These are phyloP conservation scores for Wallacemonas sp. DNA, from an alignment of 208 protist genomes.

Conservation along the genomic window DNA sequence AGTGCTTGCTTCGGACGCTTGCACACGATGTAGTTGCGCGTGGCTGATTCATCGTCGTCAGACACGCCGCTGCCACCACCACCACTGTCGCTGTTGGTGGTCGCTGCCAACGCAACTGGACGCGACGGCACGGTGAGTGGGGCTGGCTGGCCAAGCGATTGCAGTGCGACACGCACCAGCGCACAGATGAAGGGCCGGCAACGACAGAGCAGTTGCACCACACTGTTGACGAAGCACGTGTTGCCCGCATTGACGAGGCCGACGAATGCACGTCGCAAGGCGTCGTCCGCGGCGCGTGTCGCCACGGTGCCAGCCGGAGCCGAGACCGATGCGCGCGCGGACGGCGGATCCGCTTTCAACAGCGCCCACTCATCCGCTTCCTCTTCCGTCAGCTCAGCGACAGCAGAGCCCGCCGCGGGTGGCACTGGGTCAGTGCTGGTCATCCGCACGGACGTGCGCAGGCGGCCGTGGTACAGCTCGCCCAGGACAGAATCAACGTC, in stretches of 20 bases:
- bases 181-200: conserved; percentile 31
- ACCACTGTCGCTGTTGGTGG: neutral
- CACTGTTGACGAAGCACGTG: conserved; percentile 70
- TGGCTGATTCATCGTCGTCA: no score
- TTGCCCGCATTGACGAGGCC: conserved; percentile 60
- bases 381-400: neutral
- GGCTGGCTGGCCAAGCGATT: neutral
- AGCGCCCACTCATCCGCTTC: neutral
- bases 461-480: conserved; percentile 11
- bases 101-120: no score
- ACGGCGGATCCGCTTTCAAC: conserved; percentile 5
- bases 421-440: no score
- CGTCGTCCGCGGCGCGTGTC: neutral
- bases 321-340: conserved; percentile 1
- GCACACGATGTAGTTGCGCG: no score
- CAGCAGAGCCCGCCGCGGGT: no score
- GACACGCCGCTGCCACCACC: no score
- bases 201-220: conserved; percentile 54
- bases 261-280: conserved; percentile 20
- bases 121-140: no score
- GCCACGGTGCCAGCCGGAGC: neutral
- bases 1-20: no score
- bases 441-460: no score
- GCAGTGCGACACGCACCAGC: conserved; percentile 13
- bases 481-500: conserved; percentile 4